phyloP scores from a whole-genome alignment of 139 green algal genomes.

The Micractinium conductrix region DNA sequence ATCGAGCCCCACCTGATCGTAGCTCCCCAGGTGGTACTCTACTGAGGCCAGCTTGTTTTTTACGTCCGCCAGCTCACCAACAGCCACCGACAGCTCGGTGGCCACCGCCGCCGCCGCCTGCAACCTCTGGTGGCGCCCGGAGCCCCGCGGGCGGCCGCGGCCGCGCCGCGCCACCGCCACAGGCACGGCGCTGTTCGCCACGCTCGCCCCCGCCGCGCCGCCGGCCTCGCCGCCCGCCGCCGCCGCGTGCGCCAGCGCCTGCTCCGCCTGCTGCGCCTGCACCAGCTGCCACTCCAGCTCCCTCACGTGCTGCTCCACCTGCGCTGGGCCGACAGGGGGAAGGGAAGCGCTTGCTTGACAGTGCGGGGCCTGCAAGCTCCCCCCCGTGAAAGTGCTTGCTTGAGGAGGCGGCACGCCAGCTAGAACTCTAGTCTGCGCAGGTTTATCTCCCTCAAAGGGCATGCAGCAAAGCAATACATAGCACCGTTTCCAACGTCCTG shows the following conservation, averaged over 20 bases:
- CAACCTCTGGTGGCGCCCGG: too few species aligned
- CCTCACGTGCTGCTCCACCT: not conserved
- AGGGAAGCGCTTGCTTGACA: too few species aligned
- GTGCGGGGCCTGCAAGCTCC: too few species aligned
- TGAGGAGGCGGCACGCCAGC: too few species aligned
- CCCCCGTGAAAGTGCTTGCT: too few species aligned
- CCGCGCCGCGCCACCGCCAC: not conserved
- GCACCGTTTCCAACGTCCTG: too few species aligned
- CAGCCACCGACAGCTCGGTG: too few species aligned
- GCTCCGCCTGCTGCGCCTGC: not conserved
- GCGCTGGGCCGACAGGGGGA: not conserved
- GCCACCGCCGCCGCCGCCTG: too few species aligned
- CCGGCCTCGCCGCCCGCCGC: not conserved
- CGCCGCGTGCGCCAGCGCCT: not conserved
- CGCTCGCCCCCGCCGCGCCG: not conserved
- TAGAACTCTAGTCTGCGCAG: too few species aligned
- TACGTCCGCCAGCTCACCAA: not conserved
- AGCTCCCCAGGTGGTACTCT: not conserved
- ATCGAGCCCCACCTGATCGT: not conserved
- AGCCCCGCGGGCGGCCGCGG: not conserved
- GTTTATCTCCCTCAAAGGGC: too few species aligned
- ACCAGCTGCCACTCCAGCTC: conserved; percentile 11
- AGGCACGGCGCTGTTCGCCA: not conserved
- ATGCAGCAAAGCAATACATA: too few species aligned
- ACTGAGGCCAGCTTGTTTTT: not conserved